phyloP scores from a whole-genome alignment of 345 rosid genomes.

The Noccaea caerulescens region DNA sequence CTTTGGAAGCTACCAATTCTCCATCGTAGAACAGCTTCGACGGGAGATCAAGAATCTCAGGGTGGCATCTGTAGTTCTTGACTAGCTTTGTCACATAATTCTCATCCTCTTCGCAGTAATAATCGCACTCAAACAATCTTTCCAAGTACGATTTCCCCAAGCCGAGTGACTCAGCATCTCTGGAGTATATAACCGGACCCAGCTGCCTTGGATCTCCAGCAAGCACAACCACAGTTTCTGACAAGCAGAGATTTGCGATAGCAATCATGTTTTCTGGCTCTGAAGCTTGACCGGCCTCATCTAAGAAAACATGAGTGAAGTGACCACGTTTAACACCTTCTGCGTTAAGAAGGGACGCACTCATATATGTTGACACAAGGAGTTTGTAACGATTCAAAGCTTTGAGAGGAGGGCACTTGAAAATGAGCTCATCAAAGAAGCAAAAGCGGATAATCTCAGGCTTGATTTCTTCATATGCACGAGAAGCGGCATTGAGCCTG shows the following conservation, averaged over 20 bases:
- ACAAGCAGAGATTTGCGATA: conserved; percentile 59
- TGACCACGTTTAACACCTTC: conserved; percentile 77
- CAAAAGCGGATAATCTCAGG: conserved; percentile 69
- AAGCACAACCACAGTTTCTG: conserved; percentile 81
- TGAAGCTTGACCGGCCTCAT: conserved; percentile 98
- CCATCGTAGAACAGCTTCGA: conserved; percentile 78
- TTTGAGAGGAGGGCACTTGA: conserved; percentile 69
- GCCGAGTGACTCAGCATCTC: conserved; percentile 64
- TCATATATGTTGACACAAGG: conserved; percentile 83
- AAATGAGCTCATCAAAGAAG: conserved; percentile 65
- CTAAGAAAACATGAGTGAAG: conserved; percentile 91
- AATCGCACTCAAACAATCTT: conserved; percentile 68
- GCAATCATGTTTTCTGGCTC: conserved; percentile 95
- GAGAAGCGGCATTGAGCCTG: conserved; percentile 83
- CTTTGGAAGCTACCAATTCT: conserved; percentile 79
- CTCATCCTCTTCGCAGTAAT: conserved; percentile 56
- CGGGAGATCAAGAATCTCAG: conserved; percentile 81
- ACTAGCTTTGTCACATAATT: conserved; percentile 74
- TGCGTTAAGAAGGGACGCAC: conserved; percentile 74
- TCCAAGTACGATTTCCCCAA: conserved; percentile 80
- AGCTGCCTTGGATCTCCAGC: conserved; percentile 98
- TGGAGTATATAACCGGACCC: conserved; percentile 88
- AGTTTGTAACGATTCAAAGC: conserved; percentile 62
- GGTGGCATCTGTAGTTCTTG: conserved; percentile 84
- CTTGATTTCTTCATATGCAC: conserved; percentile 67